These are phyloP conservation scores for Tanacetum coccineum DNA, from an alignment of 129 eudicot species.

Conservation along the genomic window DNA sequence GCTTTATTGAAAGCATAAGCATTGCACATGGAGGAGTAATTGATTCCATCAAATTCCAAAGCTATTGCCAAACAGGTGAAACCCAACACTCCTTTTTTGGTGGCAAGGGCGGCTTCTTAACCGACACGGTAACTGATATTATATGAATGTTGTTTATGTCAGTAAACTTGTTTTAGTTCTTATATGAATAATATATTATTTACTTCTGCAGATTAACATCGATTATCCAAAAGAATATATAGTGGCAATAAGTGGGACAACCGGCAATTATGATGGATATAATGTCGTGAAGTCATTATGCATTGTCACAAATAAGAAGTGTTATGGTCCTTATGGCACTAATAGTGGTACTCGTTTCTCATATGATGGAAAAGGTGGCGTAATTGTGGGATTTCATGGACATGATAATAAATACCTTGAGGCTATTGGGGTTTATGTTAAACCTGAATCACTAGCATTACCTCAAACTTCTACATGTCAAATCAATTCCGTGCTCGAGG, in stretches of 20 bases:
- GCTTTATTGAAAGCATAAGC: not conserved
- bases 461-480: not conserved
- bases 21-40: not conserved
- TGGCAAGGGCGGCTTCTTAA: constrained; percentile 3
- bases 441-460: not conserved
- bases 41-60: not conserved
- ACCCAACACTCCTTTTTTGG: not conserved
- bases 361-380: constrained; percentile 14
- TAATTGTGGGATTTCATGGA: constrained; percentile 33
- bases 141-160: not conserved
- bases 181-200: not conserved
- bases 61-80: not conserved
- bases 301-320: constrained; percentile 18
- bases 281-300: constrained; percentile 14
- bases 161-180: not conserved
- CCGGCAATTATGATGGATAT: not conserved
- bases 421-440: constrained; percentile 25
- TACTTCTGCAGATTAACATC: constrained; percentile 8
- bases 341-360: constrained; percentile 8
- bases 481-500: not conserved
- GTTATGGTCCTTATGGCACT: constrained; percentile 35
- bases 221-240: constrained; percentile 26
- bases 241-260: constrained; percentile 14
- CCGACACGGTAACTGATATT: constrained; percentile 1
- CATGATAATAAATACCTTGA: constrained; percentile 4